Base-by-base conservation (phyloP, 495 filamentous ascomycete species). In the Xylaria scruposa region DNA sequence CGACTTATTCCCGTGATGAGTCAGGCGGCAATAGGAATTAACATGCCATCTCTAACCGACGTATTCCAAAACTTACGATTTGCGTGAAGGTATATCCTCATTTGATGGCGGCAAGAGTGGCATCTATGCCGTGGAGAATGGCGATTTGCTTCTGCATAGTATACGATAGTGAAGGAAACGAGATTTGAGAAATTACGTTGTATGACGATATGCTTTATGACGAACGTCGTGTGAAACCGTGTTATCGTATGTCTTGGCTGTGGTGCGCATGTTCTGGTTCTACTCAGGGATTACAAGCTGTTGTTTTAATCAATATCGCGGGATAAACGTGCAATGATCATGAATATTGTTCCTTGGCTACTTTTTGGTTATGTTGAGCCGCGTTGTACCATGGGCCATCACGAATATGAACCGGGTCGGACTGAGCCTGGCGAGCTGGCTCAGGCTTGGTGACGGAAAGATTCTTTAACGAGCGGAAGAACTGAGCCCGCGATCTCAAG, bases 321-420 rank as follows among this genome's bases (percentile, higher is more conserved):
- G 15, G 49, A 47, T 29, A 17, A 67, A 51, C 31, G 63, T 17
- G 31, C 46, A 24, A 54, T 1, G 24, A 38, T 49, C 44, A 31
- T 33, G 40, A n/a, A 33, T 10, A 24, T 19, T 13, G 19, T 33
- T 31, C 24, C 42, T 65, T 47, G 42, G 42, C 49, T 56, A 21
- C 33, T 36, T 1, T 54, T 70, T 36, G 56, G 53, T 51, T 40
- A 17, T 26, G 24, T 58, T 15, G 36, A 68, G 53, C 53, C 56
- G 67, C 56, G 67, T 70, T 24, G 67, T 40, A 12, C 40, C 42
- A n/a, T 63, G 24, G 38, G 3, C 58, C 17, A 60, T 60, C 58
- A 60, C 58, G 58, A 60, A 60, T 60, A 38, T 60, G 33, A 60
- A 60, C 58, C 58, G 31, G 58, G 58, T 38, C 2, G 58, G 12